Evolutionary conservation across 352 stramenopile species (phyloP), one percentile per base, ranked within the genome.

Genomic region (Globisporangium radiosum): DNA sequence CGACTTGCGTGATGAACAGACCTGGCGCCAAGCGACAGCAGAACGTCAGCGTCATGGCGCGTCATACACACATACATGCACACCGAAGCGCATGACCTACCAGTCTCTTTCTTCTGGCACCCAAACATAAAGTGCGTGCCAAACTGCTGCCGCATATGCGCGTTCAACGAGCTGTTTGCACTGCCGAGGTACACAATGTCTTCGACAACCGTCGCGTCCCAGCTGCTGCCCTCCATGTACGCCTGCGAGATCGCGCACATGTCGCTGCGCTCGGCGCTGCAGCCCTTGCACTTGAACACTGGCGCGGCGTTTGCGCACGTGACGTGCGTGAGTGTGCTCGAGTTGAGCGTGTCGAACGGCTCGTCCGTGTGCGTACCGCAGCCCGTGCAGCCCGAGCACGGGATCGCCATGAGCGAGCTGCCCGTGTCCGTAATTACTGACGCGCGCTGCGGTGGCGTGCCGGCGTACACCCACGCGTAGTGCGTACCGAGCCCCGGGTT

Each of bases 171-270:
- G 47, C 78, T 88, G 38, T 69, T 56, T 9, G 78, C 76, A 33
- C 77, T 82, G n/a, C 85, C 82, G 14, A 92, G 64, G 45, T 78
- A 94, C 51, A 94, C 85, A 8, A 88, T 61, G 57, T 95, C 85
- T 44, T 92, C 81, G 14, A 95, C 81, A 13, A 93, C 78, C 0
- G 78, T 76, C 9, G 83, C 85, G 10, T 88, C 71, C 85, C 85
- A 95, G 60, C 72, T 92, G 62, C 85, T 95, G 25, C 85, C 85
- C 71, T 95, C 85, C 68, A 90, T 85, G 60, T 95, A 95, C 48
- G 79, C 76, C 77, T 94, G 66, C 4, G 39, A 87, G 69, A 91
- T 87, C 37, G 65, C 62, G 55, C 85, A 92, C 55, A 73, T 73
- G 57, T 90, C 47, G 40, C 47, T 61, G 38, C 71, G 73, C 37